Evolutionary conservation across 495 filamentous ascomycete genomes (phyloP).

Genomic region (Annulohypoxylon moriforme): DNA sequence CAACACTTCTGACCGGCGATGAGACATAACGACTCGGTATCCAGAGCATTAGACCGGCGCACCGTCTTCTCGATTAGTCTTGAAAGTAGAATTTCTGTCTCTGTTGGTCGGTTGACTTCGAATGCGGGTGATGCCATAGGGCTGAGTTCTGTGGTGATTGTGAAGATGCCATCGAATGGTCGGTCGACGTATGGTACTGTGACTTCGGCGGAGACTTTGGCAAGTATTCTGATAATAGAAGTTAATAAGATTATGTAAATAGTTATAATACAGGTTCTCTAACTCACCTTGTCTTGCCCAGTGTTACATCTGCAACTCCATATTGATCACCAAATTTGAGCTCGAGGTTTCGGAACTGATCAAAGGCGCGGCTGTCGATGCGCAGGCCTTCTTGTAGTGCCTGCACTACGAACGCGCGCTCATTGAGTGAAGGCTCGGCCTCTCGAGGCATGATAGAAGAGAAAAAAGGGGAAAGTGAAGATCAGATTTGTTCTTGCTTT

Average conservation of each 20-base stretch:
- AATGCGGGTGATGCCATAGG: conserved; percentile 94
- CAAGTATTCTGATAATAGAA: conserved; percentile 71
- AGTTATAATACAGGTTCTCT: not conserved
- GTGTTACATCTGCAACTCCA: conserved; percentile 86
- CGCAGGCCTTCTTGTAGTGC: conserved; percentile 80
- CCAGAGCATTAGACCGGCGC: conserved; percentile 88
- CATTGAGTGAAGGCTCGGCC: conserved; percentile 81
- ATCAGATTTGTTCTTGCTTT: conserved; percentile 23
- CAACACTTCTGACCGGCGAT: conserved; percentile 90
- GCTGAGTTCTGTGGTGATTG: conserved; percentile 86
- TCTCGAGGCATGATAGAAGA: conserved; percentile 81
- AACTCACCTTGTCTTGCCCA: conserved; percentile 88
- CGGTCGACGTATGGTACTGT: conserved; percentile 85
- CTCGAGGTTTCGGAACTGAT: conserved; percentile 79
- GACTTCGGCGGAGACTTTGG: conserved; percentile 87
- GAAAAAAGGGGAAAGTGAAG: conserved; percentile 18
- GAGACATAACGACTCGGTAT: conserved; percentile 95
- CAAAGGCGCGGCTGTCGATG: conserved; percentile 82
- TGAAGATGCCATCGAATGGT: conserved; percentile 94
- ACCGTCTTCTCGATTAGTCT: conserved; percentile 92
- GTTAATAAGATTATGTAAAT: not conserved
- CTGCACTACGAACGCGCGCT: conserved; percentile 79
- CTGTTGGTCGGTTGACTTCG: conserved; percentile 83
- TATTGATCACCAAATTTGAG: conserved; percentile 90
- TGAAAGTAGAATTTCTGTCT: conserved; percentile 84